Base-by-base conservation (phyloP, 2,329 filamentous ascomycete genomes). In the Aspergillus ochraceus region DNA sequence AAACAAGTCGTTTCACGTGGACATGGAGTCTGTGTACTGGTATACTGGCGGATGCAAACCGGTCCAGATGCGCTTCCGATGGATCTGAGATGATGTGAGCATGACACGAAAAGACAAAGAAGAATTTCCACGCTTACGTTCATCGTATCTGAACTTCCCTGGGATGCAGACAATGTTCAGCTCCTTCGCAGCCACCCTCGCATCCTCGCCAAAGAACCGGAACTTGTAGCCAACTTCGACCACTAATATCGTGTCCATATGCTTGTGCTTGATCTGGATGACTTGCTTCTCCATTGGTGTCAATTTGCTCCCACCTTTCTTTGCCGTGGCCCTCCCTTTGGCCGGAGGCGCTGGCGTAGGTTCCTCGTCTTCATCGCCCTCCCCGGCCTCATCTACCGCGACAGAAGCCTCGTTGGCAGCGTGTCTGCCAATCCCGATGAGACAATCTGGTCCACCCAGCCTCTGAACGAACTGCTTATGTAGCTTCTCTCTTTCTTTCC, bases 171-270 rank as follows among this genome's bases (percentile, higher is more conserved):
- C 90, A 66, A 99, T 97, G 60, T 92, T 90, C 52, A 99, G 82
- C 73, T 94, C 92, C 74, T 94, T 96, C 12, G 93, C 91, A 4
- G 94, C 95, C 56, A 87, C 86, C 55, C 92, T 86, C 9, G 95
- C 95, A 79, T 99, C 95, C 70, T 98, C 94, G 11, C 95, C 95
- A 71, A 97, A 97, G 79, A 99, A 97, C 36, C 90, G 88, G 77
- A 96, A 99, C 74, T 99, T 99, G 79, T 99, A 99, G 54, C 95
- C 95, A 9, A 98, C 95, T 74, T 99, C 94, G 55, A 98, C 88
- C 12, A 98, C 90, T 32, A 99, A 82, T 20, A 99, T 70, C 0
- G 94, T 95, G 72, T 98, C 95, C 79, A 92, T 84, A 72, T 98
- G 88, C 67, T 94, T 91, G 61, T 88, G 84, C 79, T 99, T 99